phyloP scores from a whole-genome alignment of 2,329 filamentous ascomycete species.

The Calonectria naviculata region DNA sequence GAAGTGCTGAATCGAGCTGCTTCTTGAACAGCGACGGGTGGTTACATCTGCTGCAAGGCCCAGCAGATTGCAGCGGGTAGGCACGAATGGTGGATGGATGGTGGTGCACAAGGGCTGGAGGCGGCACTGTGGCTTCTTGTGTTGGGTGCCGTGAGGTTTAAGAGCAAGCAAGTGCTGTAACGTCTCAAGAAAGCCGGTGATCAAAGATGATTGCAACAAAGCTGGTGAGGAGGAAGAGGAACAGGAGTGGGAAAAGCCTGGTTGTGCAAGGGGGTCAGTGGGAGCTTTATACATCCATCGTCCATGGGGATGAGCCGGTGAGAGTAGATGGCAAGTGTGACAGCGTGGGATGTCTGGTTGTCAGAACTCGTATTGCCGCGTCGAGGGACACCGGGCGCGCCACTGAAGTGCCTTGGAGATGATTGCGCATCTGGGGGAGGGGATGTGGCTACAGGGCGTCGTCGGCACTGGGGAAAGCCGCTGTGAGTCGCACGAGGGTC shows the following conservation, averaged over 20 bases:
- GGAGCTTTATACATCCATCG: neutral
- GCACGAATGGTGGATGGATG: neutral
- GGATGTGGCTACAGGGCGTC: neutral
- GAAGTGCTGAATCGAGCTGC: neutral
- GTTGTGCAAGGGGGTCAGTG: neutral
- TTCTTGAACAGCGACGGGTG: neutral
- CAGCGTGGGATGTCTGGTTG: neutral
- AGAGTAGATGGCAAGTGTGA: neutral
- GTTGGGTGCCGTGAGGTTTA: neutral
- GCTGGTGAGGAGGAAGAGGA: neutral
- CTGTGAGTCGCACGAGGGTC: neutral
- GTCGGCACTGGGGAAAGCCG: neutral
- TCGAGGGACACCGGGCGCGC: neutral
- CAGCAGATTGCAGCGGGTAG: neutral
- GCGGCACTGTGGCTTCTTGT: neutral
- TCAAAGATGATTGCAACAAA: neutral
- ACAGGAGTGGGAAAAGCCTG: neutral
- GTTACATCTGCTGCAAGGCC: constrained; percentile 4
- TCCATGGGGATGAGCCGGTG: neutral
- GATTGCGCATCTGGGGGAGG: neutral
- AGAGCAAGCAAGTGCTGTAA: neutral
- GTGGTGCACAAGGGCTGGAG: neutral
- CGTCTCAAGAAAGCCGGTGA: too few species aligned
- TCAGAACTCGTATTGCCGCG: neutral
- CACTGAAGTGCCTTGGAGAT: neutral